These are phyloP conservation scores for sunflower (Helianthus annuus) DNA, from an alignment of 129 eudicot genomes.

Conservation along the genomic window DNA sequence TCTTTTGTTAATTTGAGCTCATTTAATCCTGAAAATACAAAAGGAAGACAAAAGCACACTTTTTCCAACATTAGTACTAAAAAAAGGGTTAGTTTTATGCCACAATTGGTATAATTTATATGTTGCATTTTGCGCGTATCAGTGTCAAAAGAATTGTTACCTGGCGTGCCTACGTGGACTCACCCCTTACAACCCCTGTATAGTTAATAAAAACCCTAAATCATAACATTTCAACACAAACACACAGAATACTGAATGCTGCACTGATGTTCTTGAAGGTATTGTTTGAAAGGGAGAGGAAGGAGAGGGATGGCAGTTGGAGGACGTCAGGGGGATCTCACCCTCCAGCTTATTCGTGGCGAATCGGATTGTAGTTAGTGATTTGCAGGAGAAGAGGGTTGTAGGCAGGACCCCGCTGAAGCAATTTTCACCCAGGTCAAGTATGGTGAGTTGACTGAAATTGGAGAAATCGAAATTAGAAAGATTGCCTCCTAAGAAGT, in stretches of 20 bases:
- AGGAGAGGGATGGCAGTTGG: background rate
- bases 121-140: too few species aligned
- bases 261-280: background rate
- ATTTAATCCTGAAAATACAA: too few species aligned
- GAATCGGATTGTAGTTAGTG: background rate
- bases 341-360: constrained; percentile 3
- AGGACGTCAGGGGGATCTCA: background rate
- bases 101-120: too few species aligned
- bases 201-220: too few species aligned
- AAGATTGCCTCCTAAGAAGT: background rate
- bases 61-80: too few species aligned
- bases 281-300: constrained; percentile 11
- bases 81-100: too few species aligned
- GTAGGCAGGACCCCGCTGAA: background rate
- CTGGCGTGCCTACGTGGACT: too few species aligned
- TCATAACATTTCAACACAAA: too few species aligned
- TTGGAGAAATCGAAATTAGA: background rate
- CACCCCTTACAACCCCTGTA: too few species aligned
- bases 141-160: too few species aligned
- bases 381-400: background rate
- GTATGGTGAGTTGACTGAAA: background rate
- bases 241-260: background rate
- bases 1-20: too few species aligned
- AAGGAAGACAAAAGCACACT: too few species aligned
- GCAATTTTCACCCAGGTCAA: background rate